Percentiles rank a stretch among this genome's conserved stretches.
Evolutionary conservation across 176 grass and related monocot species (phyloP).

Genomic region (Themeda triandra): DNA sequence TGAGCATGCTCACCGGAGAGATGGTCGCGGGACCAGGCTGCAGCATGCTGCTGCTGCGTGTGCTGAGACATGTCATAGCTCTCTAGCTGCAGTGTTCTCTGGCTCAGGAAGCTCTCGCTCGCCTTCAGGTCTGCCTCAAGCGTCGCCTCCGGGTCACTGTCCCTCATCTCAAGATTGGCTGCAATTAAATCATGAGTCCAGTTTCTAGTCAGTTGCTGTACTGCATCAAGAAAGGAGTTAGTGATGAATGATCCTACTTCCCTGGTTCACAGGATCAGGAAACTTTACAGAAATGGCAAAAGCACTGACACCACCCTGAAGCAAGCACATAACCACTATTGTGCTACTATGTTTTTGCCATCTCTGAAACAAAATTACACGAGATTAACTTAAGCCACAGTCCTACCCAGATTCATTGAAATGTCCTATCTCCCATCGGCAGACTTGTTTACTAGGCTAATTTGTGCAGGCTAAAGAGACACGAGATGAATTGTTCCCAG

Average conservation of each 20-base stretch:
- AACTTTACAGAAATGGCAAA: not conserved
- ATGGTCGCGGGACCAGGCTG: not conserved
- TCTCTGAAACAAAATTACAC: not conserved
- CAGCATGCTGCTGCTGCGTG: not conserved
- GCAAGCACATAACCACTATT: not conserved
- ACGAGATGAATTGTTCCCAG: no score
- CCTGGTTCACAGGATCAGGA: not conserved
- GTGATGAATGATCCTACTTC: not conserved
- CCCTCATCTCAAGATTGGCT: constrained; percentile 75
- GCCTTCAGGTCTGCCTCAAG: constrained; percentile 48
- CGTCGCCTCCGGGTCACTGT: constrained; percentile 46
- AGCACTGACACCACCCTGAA: not conserved
- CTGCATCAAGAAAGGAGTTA: not conserved
- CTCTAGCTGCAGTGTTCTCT: constrained; percentile 16
- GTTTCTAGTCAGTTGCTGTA: not conserved
- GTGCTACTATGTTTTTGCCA: not conserved
- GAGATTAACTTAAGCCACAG: not conserved
- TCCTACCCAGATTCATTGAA: not conserved
- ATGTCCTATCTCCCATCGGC: not conserved
- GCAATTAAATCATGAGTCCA: not conserved
- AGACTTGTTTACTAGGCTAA: not conserved
- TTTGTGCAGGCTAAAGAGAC: not conserved
- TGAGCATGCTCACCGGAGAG: not conserved
- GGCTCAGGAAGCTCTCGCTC: constrained; percentile 28
- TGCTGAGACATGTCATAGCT: constrained; percentile 5